Evolutionary conservation across 805 yeast genomes (phyloP), one percentile per base, ranked within the genome.

Genomic region (Candida maris): DNA sequence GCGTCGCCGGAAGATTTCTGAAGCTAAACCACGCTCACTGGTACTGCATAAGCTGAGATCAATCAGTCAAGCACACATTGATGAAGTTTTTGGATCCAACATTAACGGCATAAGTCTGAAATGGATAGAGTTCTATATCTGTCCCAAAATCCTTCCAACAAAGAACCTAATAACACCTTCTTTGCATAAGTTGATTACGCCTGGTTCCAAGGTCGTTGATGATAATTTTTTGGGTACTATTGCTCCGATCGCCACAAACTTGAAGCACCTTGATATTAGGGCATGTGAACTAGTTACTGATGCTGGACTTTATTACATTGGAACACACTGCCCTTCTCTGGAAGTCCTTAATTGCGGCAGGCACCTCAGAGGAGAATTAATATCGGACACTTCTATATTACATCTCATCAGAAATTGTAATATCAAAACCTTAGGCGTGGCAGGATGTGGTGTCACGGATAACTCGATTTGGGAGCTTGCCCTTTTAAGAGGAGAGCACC

Each of bases 401-500:
- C 70, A 72, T 10, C 61, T 88, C 19, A 73, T 79, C 7, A 65
- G 67, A 23, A 73, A 74, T 48, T 80, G 87, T 37, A 56, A 62
- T 15, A 67, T 81, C 30, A 67, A 70, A 30, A 87, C 96, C 0
- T 64, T 89, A 29, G 97, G 97, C 0, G 64, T 87, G 15, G 96
- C 97, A 0, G 97, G 97, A 5, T 86, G 96, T 57, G 68, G 74
- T 29, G 72, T 89, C 14, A 76, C 85, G 6, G 96, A 89, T 62
- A 69, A 77, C 28, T 70, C 85, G 4, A 64, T 89, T 12, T 86
- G 95, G 95, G 89, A 83, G 50, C 61, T 89, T 22, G 87, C 88
- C 0, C 57, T 72, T 13, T 56, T 67, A 35, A 62, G 76, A 19
- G 63, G 62, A 5, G 49, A 55, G 1, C 50, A 63, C 4, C 51